These are phyloP conservation scores for Mesembryanthemum crystallinum DNA, from an alignment of 148 eudicot species.

Conservation along the genomic window DNA sequence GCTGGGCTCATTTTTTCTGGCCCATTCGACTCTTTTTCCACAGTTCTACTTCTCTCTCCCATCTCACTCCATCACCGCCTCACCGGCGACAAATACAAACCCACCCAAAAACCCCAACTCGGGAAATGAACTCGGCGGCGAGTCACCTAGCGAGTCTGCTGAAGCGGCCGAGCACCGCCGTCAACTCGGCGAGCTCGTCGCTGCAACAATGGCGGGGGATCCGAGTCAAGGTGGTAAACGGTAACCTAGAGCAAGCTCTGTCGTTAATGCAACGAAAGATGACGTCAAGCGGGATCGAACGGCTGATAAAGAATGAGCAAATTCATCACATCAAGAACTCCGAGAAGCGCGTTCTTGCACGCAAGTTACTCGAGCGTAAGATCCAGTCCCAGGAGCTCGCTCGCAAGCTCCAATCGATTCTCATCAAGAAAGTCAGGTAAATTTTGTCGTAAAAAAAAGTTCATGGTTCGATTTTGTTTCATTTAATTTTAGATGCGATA, in stretches of 20 bases:
- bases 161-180: conserved; percentile 20
- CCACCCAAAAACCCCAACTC: background rate
- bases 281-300: conserved; percentile 72
- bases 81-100: no score
- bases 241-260: conserved; percentile 67
- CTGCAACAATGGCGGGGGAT: conserved; percentile 80
- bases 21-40: no score
- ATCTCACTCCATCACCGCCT: background rate
- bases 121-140: conserved; percentile 8
- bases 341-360: conserved; percentile 79
- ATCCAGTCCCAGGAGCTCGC: conserved; percentile 63
- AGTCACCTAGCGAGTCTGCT: conserved; percentile 3
- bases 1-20: background rate
- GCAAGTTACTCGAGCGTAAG: conserved; percentile 53
- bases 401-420: conserved; percentile 69
- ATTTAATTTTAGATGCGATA: no score
- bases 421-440: conserved; percentile 80
- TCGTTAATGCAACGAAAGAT: conserved; percentile 63
- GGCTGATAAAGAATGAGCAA: conserved; percentile 59
- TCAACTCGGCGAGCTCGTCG: conserved; percentile 25
- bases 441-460: background rate
- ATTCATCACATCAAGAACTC: conserved; percentile 69
- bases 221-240: conserved; percentile 53
- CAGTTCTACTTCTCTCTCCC: no score
- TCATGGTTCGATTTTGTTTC: background rate